Evolutionary conservation across 2,329 filamentous ascomycete species (phyloP).

Genomic region (Exophiala bonariae): DNA sequence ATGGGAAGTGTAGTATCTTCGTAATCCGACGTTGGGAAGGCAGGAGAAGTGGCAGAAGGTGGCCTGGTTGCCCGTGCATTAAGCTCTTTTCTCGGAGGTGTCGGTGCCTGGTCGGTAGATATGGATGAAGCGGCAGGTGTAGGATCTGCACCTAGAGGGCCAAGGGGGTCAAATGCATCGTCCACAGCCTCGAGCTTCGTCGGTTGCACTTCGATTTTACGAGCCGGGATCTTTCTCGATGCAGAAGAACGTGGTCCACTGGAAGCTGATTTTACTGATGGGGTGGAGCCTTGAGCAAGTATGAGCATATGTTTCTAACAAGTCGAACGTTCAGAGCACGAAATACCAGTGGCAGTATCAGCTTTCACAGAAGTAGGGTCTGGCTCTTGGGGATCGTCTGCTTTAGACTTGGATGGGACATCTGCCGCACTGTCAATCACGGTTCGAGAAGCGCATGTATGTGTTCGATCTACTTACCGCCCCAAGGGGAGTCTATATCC

Average conservation of each 20-base stretch:
- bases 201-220: slow-evolving; percentile 60
- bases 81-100: slow-evolving; percentile 61
- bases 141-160: slow-evolving; percentile 52
- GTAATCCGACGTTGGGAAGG: slow-evolving; percentile 68
- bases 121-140: slow-evolving; percentile 33
- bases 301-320: slow-evolving; percentile 12
- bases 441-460: slow-evolving; percentile 27
- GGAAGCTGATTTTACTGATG: slow-evolving; percentile 34
- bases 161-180: slow-evolving; percentile 62
- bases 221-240: slow-evolving; percentile 51
- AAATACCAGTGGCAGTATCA: slow-evolving; percentile 20
- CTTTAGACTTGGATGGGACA: slow-evolving; percentile 44
- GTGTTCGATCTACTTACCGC: slow-evolving; percentile 40
- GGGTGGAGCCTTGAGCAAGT: slow-evolving; percentile 20
- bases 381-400: slow-evolving; percentile 29
- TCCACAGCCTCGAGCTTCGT: slow-evolving; percentile 65
- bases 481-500: slow-evolving; percentile 48
- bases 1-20: slow-evolving; percentile 65
- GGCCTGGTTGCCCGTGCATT: slow-evolving; percentile 34
- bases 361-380: slow-evolving; percentile 32
- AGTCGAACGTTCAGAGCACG: neutral
- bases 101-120: slow-evolving; percentile 54
- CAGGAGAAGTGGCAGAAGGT: slow-evolving; percentile 42
- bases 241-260: slow-evolving; percentile 49
- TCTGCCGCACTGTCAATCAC: slow-evolving; percentile 34